Conservation (phyloP, 2,329 filamentous ascomycete genomes). For the Trichophyton verrucosum region DNA sequence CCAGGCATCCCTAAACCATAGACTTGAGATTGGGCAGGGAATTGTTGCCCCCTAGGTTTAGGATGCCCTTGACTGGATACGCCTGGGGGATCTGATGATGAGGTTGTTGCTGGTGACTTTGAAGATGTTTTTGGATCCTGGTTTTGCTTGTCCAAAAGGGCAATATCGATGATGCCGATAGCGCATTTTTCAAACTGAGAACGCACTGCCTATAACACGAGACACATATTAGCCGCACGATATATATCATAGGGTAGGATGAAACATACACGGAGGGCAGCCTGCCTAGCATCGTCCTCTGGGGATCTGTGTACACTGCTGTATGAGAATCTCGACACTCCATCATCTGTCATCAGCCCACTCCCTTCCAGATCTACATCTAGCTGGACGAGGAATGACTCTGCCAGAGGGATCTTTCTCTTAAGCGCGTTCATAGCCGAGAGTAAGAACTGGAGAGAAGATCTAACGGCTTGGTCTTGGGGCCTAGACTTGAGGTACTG, state of each 20-base stretch:
- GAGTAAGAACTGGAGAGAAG: constrained; percentile 80
- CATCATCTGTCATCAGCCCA: constrained; percentile 9
- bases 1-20: neutral
- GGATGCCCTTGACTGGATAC: neutral
- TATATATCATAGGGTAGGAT: neutral
- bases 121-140: neutral
- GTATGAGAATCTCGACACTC: constrained; percentile 2
- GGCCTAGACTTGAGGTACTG: constrained; percentile 94
- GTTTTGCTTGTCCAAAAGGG: neutral
- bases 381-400: constrained; percentile 86
- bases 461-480: constrained; percentile 61
- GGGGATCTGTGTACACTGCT: neutral
- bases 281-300: neutral
- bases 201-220: constrained; percentile 11
- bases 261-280: neutral
- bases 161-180: neutral
- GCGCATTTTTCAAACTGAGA: neutral
- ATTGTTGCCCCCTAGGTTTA: neutral
- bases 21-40: neutral
- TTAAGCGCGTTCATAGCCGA: constrained; percentile 85
- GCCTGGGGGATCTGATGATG: neutral
- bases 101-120: neutral
- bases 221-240: neutral
- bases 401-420: constrained; percentile 75
- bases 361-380: constrained; percentile 71